A percentile compares a stretch with the other conserved stretches of the same genome.
Evolutionary conservation across 177 flowering plant genomes (phyloP).

Genomic region (Vitis hybrid): DNA sequence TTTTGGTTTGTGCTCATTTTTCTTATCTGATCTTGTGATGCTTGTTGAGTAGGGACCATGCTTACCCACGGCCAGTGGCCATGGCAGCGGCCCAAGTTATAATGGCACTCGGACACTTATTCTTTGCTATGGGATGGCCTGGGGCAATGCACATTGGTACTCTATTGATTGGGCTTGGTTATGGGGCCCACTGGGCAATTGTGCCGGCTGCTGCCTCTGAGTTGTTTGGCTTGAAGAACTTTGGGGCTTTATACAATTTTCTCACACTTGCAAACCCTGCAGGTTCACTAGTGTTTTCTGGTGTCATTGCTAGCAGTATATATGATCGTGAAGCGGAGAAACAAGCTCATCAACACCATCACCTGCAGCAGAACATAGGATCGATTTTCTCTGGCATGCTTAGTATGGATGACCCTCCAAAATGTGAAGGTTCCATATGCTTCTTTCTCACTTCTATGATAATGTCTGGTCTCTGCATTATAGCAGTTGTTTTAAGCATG

Average conservation of each 20-base stretch:
- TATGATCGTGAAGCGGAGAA: constrained; percentile 91
- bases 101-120: constrained; percentile 83
- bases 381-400: constrained; percentile 27
- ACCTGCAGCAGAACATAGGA: constrained; percentile 11
- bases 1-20: constrained; percentile 1
- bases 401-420: constrained; percentile 51
- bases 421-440: constrained; percentile 79
- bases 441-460: constrained; percentile 75
- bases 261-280: constrained; percentile 89
- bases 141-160: constrained; percentile 89
- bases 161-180: constrained; percentile 84
- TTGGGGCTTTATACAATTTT: constrained; percentile 92
- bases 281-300: constrained; percentile 85
- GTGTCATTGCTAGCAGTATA: constrained; percentile 78
- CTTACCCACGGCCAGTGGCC: constrained; percentile 84
- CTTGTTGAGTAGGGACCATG: constrained; percentile 55
- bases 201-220: constrained; percentile 95
- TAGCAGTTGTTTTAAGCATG: constrained; percentile 75
- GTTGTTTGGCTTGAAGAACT: constrained; percentile 89
- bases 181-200: constrained; percentile 98
- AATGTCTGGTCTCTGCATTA: constrained; percentile 75
- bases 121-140: constrained; percentile 87
- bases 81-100: constrained; percentile 76
- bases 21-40: constrained; percentile 3
- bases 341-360: constrained; percentile 49